Evolutionary conservation across 495 filamentous ascomycete genomes (phyloP).

Genomic region (Aspergillus diversus): DNA sequence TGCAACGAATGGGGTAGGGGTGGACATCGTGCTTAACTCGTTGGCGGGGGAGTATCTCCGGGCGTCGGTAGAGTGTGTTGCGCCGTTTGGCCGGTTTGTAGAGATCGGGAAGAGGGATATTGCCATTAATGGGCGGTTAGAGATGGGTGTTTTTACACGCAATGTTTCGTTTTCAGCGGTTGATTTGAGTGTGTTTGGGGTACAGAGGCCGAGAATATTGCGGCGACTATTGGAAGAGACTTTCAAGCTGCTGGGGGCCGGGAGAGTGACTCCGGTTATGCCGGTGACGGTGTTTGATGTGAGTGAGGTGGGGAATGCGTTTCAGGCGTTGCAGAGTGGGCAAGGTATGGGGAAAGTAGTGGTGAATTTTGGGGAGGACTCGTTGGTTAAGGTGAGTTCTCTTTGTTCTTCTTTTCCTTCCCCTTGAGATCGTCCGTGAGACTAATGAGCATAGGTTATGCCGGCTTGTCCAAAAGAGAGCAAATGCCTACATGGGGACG

Average conservation of each 20-base stretch:
- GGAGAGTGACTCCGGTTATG: background rate
- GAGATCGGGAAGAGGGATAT: slow-evolving; percentile 14
- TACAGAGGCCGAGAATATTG: background rate
- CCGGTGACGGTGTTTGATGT: slow-evolving; percentile 13
- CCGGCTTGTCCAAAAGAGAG: background rate
- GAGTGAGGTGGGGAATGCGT: slow-evolving; percentile 48
- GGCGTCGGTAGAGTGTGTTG: slow-evolving; percentile 50
- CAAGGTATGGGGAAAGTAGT: slow-evolving; percentile 60
- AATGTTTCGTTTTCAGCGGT: background rate
- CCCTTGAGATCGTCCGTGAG: background rate
- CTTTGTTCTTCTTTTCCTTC: background rate
- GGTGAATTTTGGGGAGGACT: slow-evolving; percentile 38
- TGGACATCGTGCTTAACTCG: slow-evolving; percentile 60
- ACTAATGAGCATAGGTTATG: background rate
- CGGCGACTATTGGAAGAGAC: background rate
- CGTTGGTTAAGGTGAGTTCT: slow-evolving; percentile 7
- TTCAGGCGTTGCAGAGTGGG: slow-evolving; percentile 57
- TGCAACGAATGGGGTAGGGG: slow-evolving; percentile 52
- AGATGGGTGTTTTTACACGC: slow-evolving; percentile 2
- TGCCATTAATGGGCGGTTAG: background rate
- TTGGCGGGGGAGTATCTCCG: slow-evolving; percentile 45
- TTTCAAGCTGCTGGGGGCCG: background rate
- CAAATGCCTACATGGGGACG: slow-evolving; percentile 21
- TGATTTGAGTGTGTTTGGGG: slow-evolving; percentile 8
- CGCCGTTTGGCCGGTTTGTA: slow-evolving; percentile 40